Evolutionary conservation across 352 stramenopile species (phyloP).

Genomic region (Globisporangium emineosum): DNA sequence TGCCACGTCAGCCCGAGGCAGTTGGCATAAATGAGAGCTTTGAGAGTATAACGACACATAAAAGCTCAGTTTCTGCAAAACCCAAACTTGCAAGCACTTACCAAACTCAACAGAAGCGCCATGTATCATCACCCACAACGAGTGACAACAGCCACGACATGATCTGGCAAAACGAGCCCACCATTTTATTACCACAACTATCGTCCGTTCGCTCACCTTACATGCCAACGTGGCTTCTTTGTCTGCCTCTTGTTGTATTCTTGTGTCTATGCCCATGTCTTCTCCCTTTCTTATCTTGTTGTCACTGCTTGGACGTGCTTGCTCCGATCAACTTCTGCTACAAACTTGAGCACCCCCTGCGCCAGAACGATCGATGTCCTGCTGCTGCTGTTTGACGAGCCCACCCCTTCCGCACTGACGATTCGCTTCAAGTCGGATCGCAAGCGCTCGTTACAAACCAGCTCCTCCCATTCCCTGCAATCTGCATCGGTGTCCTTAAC

Average conservation of each 20-base stretch:
- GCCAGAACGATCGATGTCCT: conserved; percentile 39
- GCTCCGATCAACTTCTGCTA: not conserved
- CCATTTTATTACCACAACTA: conserved; percentile 1
- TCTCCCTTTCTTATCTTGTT: not conserved
- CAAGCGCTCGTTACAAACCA: conserved; percentile 51
- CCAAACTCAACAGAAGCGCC: too few species aligned
- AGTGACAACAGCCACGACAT: not conserved
- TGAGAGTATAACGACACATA: too few species aligned
- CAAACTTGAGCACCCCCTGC: conserved; percentile 37
- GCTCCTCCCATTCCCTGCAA: conserved; percentile 26
- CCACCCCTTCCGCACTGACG: conserved; percentile 18
- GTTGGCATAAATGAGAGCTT: too few species aligned
- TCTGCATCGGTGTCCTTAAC: conserved; percentile 5
- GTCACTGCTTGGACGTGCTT: not conserved
- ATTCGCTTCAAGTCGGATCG: conserved; percentile 41
- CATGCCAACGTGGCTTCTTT: not conserved
- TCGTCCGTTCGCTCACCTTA: not conserved
- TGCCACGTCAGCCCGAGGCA: too few species aligned
- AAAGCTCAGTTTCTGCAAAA: too few species aligned
- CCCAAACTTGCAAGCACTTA: too few species aligned
- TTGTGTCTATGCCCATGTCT: not conserved
- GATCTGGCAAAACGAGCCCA: not conserved
- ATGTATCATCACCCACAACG: not conserved
- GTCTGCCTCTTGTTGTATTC: not conserved
- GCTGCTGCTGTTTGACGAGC: conserved; percentile 21